phyloP scores from a whole-genome alignment of 176 grass and related monocot genomes.

The Ananas comosus region DNA sequence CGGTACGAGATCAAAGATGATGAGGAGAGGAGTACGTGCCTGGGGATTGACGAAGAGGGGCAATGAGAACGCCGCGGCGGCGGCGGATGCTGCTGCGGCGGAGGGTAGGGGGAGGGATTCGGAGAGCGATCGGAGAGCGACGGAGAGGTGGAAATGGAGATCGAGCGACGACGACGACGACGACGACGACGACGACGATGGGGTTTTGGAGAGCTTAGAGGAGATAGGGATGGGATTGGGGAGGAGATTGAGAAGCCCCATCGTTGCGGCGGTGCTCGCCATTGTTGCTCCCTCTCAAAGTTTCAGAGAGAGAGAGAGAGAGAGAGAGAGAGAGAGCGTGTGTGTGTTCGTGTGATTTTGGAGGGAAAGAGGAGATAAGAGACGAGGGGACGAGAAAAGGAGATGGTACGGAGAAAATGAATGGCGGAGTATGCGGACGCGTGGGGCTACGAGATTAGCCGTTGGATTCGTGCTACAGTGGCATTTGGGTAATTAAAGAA shows the following conservation, averaged over 20 bases:
- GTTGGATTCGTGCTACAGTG: too few relatives aligned
- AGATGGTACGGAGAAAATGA: too few relatives aligned
- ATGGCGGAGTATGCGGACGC: too few relatives aligned
- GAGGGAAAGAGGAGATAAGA: too few relatives aligned
- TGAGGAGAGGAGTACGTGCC: background rate
- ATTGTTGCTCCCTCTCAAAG: background rate
- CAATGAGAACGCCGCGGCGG: background rate
- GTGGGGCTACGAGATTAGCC: too few relatives aligned
- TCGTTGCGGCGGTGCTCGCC: background rate
- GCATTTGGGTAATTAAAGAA: too few relatives aligned
- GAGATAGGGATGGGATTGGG: background rate
- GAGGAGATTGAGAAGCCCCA: background rate
- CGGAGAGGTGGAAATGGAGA: background rate
- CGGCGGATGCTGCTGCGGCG: background rate
- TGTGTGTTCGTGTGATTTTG: too few relatives aligned
- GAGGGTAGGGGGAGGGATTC: background rate
- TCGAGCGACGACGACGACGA: background rate
- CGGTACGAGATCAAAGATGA: background rate
- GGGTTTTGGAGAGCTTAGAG: background rate
- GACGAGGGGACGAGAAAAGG: too few relatives aligned
- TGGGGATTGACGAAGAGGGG: conserved; percentile 1
- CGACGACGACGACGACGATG: background rate
- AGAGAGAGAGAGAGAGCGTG: too few relatives aligned
- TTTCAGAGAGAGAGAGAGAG: too few relatives aligned
- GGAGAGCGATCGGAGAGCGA: background rate